Base-by-base conservation (phyloP, 2,329 filamentous ascomycete genomes). In the Pseudocercospora vitis region DNA sequence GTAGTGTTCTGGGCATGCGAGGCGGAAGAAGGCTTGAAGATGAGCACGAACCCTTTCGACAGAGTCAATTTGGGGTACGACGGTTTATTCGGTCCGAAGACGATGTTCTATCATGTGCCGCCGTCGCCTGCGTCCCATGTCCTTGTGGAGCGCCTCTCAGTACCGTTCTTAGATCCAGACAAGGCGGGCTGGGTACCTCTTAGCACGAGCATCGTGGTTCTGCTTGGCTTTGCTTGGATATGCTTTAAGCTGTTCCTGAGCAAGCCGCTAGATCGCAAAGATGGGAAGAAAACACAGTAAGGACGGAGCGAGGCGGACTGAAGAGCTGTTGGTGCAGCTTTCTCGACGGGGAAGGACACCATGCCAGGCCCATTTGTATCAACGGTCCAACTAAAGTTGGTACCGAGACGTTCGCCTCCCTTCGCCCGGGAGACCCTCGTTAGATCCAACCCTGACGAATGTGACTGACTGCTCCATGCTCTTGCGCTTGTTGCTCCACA, bases 1-100 rank as follows among this genome's bases (percentile, higher is more conserved):
- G 81, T 83, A 0, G 81, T 96, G 0, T 96, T 96, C 75, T 96
- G 91, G 91, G 90, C 91, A 0, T 97, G 92, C 67, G 78, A 81
- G 6, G 81, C 85, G 0, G 80, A 82, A 7, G 79, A 83, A 48
- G 83, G 81, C 0, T 79, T 78, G 0, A 86, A 88, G 64, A 88
- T 92, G 71, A 71, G 81, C 0, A 81, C 79, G 4, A 96, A 88
- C 65, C 92, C 92, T 0, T 97, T 97, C 70, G 91, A 96, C 69
- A 78, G 89, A 4, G 75, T 79, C n/a, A 83, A 89, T 66, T 65
- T 96, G n/a, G 91, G 91, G 1, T 96, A 91, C 69, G 92, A 96
- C 60, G 82, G 80, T 0, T 71, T 95, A 7, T 96, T 96, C 69
- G 83, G 81, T 1, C 79, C 83, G 0, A 79, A 82, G 46, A 95